Conservation (phyloP, 1,284 basidiomycete genomes). For the Gomphus bonarii region DNA sequence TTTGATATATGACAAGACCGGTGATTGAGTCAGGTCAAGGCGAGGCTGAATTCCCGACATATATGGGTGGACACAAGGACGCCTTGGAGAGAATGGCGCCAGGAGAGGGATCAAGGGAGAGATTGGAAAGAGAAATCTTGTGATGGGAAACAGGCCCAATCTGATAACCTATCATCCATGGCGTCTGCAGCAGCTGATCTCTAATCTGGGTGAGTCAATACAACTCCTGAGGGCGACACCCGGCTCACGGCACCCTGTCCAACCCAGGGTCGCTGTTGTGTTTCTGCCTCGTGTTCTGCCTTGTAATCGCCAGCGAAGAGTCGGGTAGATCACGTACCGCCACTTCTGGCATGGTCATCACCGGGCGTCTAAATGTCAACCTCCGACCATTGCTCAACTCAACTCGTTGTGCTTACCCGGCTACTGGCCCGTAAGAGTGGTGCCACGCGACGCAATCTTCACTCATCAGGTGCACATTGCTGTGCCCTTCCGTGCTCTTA, state of each 20-base stretch:
- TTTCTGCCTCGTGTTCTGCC: neutral
- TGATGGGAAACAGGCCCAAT: neutral
- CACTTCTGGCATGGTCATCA: neutral
- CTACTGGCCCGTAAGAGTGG: neutral
- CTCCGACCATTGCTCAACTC: neutral
- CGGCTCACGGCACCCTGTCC: neutral
- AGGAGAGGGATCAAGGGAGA: neutral
- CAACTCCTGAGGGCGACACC: no score
- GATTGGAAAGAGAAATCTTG: neutral
- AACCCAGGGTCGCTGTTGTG: neutral
- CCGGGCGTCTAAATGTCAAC: neutral
- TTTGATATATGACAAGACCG: no score
- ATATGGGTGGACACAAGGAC: no score
- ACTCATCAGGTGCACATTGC: neutral
- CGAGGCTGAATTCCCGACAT: no score
- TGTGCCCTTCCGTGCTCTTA: neutral
- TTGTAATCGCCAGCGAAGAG: neutral
- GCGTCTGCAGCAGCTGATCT: neutral
- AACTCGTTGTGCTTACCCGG: neutral
- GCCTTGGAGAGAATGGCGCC: neutral
- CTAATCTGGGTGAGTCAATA: neutral
- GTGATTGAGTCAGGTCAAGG: no score
- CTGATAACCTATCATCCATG: neutral
- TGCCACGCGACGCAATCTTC: neutral
- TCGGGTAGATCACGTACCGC: neutral